phyloP scores from a whole-genome alignment of 2,329 filamentous ascomycete genomes.

The Colletotrichum graminicola region DNA sequence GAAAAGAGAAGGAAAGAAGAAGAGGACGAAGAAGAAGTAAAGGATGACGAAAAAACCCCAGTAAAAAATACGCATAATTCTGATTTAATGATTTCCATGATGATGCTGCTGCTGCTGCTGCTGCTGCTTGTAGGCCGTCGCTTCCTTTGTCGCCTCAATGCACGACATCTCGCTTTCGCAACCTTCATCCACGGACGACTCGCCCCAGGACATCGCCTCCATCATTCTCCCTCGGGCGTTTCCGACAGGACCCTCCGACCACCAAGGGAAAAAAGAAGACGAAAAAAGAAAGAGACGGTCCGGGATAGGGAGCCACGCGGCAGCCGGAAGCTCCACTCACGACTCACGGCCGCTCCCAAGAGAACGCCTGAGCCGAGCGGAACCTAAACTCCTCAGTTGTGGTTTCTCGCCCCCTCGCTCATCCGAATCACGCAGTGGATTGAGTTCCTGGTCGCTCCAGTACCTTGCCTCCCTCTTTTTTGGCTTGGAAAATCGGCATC shows the following conservation, averaged over 20 bases:
- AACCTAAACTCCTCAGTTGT: background rate
- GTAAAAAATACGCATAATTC: no score
- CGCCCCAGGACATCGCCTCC: background rate
- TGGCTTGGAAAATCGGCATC: background rate
- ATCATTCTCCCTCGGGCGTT: background rate
- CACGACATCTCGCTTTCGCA: background rate
- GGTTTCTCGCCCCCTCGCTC: background rate
- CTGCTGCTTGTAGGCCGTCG: no score
- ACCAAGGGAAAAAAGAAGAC: background rate
- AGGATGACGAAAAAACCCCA: no score
- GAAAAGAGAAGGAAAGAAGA: no score
- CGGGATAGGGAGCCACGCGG: background rate
- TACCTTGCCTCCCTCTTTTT: background rate
- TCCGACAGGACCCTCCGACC: background rate
- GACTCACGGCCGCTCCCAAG: background rate
- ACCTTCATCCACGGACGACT: background rate
- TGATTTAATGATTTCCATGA: no score
- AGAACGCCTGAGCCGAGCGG: conserved; percentile 4
- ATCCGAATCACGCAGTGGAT: background rate
- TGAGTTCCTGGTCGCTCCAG: background rate
- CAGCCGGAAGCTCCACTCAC: background rate
- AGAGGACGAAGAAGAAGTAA: no score
- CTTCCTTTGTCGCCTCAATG: background rate
- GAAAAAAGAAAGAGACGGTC: background rate
- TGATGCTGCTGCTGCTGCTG: background rate